These are phyloP conservation scores for Rhododendron kiyosumense DNA, from an alignment of 148 eudicot species.

Conservation along the genomic window DNA sequence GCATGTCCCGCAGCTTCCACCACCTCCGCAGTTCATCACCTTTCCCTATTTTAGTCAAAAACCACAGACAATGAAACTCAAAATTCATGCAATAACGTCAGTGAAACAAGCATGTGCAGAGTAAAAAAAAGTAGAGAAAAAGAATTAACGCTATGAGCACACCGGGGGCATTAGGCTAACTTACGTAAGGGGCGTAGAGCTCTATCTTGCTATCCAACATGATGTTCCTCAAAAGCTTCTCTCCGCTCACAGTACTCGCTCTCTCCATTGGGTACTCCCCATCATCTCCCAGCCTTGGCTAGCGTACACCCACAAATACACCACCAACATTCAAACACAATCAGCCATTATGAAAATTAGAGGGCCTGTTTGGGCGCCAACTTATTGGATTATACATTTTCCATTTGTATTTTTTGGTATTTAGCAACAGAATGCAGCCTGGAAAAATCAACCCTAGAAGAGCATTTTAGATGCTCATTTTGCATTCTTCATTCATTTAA, in stretches of 20 bases:
- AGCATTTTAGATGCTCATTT: neutral
- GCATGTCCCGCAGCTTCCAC: constrained; percentile 95
- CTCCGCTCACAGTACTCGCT: constrained; percentile 71
- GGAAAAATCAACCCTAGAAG: neutral
- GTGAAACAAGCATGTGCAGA: neutral
- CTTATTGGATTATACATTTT: neutral
- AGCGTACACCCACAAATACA: neutral
- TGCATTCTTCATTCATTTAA: neutral
- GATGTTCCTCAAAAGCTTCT: constrained; percentile 76
- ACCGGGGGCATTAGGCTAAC: constrained; percentile 12
- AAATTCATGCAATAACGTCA: neutral
- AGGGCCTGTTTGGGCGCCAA: neutral
- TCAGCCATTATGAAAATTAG: neutral
- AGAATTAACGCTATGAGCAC: neutral
- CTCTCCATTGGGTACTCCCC: constrained; percentile 58
- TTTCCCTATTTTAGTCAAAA: constrained; percentile 47
- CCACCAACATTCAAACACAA: constrained; percentile 6
- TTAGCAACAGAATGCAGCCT: neutral
- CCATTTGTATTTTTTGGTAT: neutral
- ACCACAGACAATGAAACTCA: neutral
- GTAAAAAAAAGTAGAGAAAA: neutral
- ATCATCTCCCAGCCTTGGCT: constrained; percentile 67
- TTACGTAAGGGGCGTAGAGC: constrained; percentile 91
- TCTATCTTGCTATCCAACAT: constrained; percentile 91
- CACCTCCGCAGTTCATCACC: constrained; percentile 95